Conservation (phyloP, 805 yeast species). For the Crinitomyces ghanaensis region DNA sequence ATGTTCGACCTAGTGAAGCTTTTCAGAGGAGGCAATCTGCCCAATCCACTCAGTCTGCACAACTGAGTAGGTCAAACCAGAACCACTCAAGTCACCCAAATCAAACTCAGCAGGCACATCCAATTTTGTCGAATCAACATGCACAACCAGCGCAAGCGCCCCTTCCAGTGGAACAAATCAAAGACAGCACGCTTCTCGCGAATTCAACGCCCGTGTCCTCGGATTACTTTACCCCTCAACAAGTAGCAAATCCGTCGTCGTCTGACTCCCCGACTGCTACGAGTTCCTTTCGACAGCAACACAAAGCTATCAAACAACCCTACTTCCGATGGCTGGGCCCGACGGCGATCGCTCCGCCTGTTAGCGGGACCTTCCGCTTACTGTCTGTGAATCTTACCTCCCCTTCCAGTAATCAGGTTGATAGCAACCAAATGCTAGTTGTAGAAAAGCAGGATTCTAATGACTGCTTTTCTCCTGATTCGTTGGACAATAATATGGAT, state of each 20-base stretch:
- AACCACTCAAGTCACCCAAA: background rate
- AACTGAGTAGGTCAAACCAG: background rate
- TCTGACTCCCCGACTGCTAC: background rate
- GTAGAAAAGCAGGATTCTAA: slow-evolving; percentile 9
- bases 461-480: background rate
- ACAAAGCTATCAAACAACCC: slow-evolving; percentile 17
- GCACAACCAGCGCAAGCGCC: slow-evolving; percentile 1
- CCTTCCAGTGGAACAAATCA: background rate
- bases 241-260: background rate
- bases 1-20: background rate
- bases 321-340: slow-evolving; percentile 24
- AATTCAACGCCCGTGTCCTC: background rate
- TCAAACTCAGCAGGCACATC: background rate
- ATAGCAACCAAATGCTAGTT: slow-evolving; percentile 7
- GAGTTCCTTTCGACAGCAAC: background rate
- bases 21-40: background rate
- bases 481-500: too few relatives aligned
- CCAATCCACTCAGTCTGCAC: background rate
- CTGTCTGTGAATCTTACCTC: slow-evolving; percentile 19
- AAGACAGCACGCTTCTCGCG: background rate
- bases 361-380: slow-evolving; percentile 18
- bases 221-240: background rate
- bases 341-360: slow-evolving; percentile 22
- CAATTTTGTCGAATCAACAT: too few relatives aligned
- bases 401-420: slow-evolving; percentile 7